These are phyloP conservation scores for Aspergillus baeticus DNA, from an alignment of 495 filamentous ascomycete genomes.

Conservation along the genomic window DNA sequence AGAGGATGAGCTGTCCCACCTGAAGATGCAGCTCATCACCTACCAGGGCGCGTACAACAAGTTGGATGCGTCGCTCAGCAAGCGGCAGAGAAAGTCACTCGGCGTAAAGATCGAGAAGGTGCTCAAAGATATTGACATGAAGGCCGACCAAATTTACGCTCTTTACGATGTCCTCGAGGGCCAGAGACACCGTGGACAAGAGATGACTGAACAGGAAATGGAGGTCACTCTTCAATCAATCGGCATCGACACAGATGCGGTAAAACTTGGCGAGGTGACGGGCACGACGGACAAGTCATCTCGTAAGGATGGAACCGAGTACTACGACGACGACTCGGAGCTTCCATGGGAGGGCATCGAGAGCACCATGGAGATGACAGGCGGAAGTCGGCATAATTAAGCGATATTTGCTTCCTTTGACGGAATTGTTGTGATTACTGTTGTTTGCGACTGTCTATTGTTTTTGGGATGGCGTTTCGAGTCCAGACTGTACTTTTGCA, in stretches of 20 bases:
- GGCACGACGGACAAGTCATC: conserved; percentile 34
- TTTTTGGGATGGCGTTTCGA: background rate
- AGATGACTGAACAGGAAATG: conserved; percentile 65
- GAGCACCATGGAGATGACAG: conserved; percentile 48
- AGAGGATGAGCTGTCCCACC: conserved; percentile 78
- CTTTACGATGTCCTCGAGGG: conserved; percentile 90
- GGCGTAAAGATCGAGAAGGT: conserved; percentile 63
- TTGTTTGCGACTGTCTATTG: background rate
- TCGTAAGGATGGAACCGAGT: conserved; percentile 28
- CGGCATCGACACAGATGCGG: conserved; percentile 41
- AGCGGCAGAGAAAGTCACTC: conserved; percentile 64
- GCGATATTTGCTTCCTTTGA: background rate
- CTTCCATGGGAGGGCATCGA: conserved; percentile 56
- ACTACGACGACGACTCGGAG: conserved; percentile 36
- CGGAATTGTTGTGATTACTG: background rate
- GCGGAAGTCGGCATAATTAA: conserved; percentile 23
- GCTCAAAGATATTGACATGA: conserved; percentile 65
- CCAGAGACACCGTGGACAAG: conserved; percentile 61
- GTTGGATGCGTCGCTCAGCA: conserved; percentile 66
- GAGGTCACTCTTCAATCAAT: conserved; percentile 66
- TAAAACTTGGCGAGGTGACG: conserved; percentile 30
- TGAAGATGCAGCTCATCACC: conserved; percentile 63
- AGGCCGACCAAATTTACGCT: conserved; percentile 84
- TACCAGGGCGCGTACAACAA: conserved; percentile 62
- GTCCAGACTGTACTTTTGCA: conserved; percentile 8